Evolutionary conservation across 2,329 filamentous ascomycete genomes (phyloP).

Genomic region (Periglandula ipomoeae): DNA sequence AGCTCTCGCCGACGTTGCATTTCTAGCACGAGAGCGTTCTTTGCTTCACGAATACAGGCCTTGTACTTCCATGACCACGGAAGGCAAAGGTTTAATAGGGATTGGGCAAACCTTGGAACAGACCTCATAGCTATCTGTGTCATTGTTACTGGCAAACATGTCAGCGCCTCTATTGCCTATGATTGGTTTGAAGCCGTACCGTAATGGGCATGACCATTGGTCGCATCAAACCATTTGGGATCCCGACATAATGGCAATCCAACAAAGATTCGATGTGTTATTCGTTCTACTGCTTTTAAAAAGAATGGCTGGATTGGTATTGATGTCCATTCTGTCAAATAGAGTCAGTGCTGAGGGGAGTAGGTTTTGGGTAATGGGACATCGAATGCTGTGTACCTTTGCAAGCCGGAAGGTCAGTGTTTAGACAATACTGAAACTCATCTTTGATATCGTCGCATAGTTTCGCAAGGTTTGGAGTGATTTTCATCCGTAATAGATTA

Average conservation of each 20-base stretch:
- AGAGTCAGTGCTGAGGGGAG: background rate
- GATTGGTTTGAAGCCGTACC: background rate
- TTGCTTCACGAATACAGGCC: constrained; percentile 1
- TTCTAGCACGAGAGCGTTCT: constrained; percentile 5
- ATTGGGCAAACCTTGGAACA: constrained; percentile 3
- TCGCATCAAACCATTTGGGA: constrained; percentile 5
- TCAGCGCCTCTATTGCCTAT: background rate
- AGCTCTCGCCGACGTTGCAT: constrained; percentile 4
- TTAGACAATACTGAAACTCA: constrained; percentile 6
- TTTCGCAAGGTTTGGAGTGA: constrained; percentile 8
- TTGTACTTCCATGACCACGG: constrained; percentile 3
- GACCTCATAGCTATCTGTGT: constrained; percentile 9
- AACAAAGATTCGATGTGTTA: constrained; percentile 8
- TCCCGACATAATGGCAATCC: constrained; percentile 8
- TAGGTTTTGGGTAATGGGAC: background rate
- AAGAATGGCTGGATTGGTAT: constrained; percentile 6
- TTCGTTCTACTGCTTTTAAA: constrained; percentile 1
- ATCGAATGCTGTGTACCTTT: constrained; percentile 3
- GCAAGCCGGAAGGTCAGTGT: constrained; percentile 5
- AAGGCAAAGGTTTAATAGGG: constrained; percentile 6
- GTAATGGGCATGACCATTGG: constrained; percentile 6
- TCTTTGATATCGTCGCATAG: constrained; percentile 7
- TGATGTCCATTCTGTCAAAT: constrained; percentile 7
- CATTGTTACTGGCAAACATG: constrained; percentile 4
- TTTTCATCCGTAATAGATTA: constrained; percentile 4